Base-by-base conservation (phyloP, 495 filamentous ascomycete genomes). In the Rusavskia elegans region DNA sequence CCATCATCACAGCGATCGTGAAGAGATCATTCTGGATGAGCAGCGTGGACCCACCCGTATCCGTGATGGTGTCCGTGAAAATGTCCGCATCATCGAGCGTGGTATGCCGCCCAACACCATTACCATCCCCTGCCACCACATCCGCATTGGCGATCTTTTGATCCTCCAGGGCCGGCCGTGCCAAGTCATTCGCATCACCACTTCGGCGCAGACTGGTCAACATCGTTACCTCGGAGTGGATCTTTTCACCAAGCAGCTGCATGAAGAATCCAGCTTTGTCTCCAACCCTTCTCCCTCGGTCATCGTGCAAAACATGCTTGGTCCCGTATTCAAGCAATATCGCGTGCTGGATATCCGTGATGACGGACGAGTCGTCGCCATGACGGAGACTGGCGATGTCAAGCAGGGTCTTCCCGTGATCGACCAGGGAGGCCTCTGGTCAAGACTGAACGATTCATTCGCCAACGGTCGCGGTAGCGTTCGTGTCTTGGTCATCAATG, bases 281-380 rank as follows among this genome's bases (percentile, higher is more conserved):
- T 88, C 86, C 71, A 93, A 94, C 81, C 92, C 92, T 51, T 84
- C 84, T 48, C 90, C 92, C 60, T 93, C 85, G 54, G 92, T 98
- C 52, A 82, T 97, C 42, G 89, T 98, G 64, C 92, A 98, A 82
- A 97, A 90, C 73, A 96, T 98, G 87, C 86, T 95, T 53, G 92
- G 92, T 62, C 92, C 92, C 41, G 85, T 98, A 76, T 97, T 95
- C 88, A 97, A 97, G 85, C 94, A 95, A 76, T 98, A 98, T 82
- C 88, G 92, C 68, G 89, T 98, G 65, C 84, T 98, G 38, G 92
- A 98, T 74, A 83, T 98, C 72, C 87, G 87, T 70, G 87, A 95
- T 55, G 83, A 86, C 59, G 84, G 85, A 62, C 71, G 72, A 67
- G 76, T 87, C 48, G 82, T 85, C 52, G 82, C 83, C 65, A 87